Evolutionary conservation across 2,329 filamentous ascomycete species (phyloP), one percentile per base, ranked within the genome.

Genomic region (Verticillium longisporum): DNA sequence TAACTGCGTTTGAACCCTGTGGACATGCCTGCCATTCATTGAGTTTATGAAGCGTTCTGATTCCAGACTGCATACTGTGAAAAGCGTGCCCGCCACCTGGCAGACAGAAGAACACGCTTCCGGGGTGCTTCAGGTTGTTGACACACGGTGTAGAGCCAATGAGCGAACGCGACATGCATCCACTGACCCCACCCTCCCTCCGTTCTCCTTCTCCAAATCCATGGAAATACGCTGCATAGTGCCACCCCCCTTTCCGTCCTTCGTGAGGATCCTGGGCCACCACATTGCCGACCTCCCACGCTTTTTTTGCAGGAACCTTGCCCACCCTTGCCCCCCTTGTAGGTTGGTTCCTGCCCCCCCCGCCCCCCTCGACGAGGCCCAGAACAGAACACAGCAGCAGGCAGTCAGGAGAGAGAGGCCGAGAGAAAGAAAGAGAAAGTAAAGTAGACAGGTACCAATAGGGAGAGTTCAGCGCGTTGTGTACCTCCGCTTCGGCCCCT

Each of bases 101-200:
- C 58, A 33, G 37, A 59, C 60, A 33, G 37, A 59, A 59, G 38
- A 62, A 58, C 50, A 62, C 62, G 61, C 63, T 64, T 65, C 55
- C 61, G 57, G 62, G 61, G 56, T 60, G 21, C 38, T 59, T 41
- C 36, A 59, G 59, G 63, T 57, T 37, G 63, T 65, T 32, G 56
- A n/a, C 26, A n/a, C 26, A 14, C 50, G 15, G 6, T 14, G 21
- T 41, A 14, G 21, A 58, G 56, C 56, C 56, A 58, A 58, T 50
- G 14, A 31, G 32, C 9, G 11, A 18, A 31, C 26, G 37, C 36
- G 26, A 50, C 37, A 13, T 10, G 21, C 13, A 45, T 14, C 26
- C 56, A 33, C 33, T 58, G 56, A 10, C 18, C 41, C 41, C 41
- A n/a, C 38, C 38, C 38, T n/a, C 21, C 41, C 41, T n/a, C n/a